Evolutionary conservation across 1,284 basidiomycete genomes (phyloP), one percentile per base, ranked within the genome.

Genomic region (Porodaedalea pini): DNA sequence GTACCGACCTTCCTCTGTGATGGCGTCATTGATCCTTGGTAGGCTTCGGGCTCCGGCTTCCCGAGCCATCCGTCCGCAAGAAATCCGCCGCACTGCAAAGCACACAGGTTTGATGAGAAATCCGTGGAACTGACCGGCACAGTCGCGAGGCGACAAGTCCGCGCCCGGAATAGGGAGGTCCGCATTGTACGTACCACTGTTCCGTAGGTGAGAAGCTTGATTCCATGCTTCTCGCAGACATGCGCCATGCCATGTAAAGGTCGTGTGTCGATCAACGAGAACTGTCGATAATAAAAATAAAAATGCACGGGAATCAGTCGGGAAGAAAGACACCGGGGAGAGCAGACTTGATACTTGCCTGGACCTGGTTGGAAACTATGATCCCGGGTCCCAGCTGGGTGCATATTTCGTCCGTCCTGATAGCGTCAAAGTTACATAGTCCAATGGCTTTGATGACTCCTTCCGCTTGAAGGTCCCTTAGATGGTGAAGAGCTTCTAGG

Each of bases 281-380:
- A 91, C 90, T 92, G 62, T n/a, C 31, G 50, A 41, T 15, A 27
- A 34, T 29, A 17, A 31, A 41, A 29, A n/a, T 17, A 31, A 41
- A 29, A n/a, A 23, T 13, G 17, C 7, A 7, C 45, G n/a, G 25
- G 13, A 15, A n/a, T 44, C 32, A 54, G 1, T 21, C 6, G 19
- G 10, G 19, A 15, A 32, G 34, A 19, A 13, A 32, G 15, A 31
- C 3, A 31, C 23, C 11, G 7, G 45, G 5, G 32, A 31, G 23
- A 17, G 2, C n/a, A 7, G n/a, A n/a, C 25, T 23, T 11, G 51
- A 11, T 23, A 61, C 70, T 51, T 67, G 89, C 90, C 78, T 88
- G 89, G 17, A 92, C 83, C 72, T 92, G 90, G 69, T 92, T 92
- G 10, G 88, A 86, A 29, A 89, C 85, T 54, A 92, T 82, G 19